Base-by-base conservation (phyloP, 148 eudicot genomes). In the Camellia sinensis region DNA sequence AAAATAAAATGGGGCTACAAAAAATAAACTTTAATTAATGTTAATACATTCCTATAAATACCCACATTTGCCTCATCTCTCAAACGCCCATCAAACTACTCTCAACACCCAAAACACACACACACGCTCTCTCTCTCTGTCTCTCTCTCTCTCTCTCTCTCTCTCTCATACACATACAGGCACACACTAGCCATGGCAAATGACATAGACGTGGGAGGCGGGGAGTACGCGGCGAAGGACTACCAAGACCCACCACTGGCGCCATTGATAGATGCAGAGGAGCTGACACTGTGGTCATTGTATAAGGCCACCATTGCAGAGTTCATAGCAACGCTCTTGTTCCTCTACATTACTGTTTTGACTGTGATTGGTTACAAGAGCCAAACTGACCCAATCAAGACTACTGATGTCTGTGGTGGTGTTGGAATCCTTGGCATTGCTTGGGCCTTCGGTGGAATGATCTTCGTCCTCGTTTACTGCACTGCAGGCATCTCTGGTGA, bases 401-500 rank as follows among this genome's bases (percentile, higher is more conserved):
- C 22, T 17, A 45, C 71, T 21, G 85, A 78, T 44, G 41, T 46
- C 0, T 87, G 89, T 43, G 87, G 84, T 44, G 89, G 89, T 19
- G 89, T 87, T 65, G 89, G 89, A 3, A 78, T 87, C 50, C 84
- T 87, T 52, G 89, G 89, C 18, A 87, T 87, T 71, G 87, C 89
- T 65, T 87, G 89, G 89, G 87, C 87, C 41, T 87, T 87, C 78
- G 89, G 89, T 67, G 85, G 87, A 81, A 85, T 85, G 87, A 85
- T 85, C 77, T 85, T 85, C 53, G 61, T 85, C n/a, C 89, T 84
- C 78, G 89, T 84, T 80, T 87, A 87, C 83, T 87, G 89, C 84
- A 87, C 89, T 29, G 89, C 89, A 17, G 89, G 89, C 62, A 87
- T 87, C 70, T 87, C 89, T 64, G 90, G 88, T 80, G 60, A 22